Evolutionary conservation across 1,284 basidiomycete genomes (phyloP).

Genomic region (Pseudozyma flocculosa): DNA sequence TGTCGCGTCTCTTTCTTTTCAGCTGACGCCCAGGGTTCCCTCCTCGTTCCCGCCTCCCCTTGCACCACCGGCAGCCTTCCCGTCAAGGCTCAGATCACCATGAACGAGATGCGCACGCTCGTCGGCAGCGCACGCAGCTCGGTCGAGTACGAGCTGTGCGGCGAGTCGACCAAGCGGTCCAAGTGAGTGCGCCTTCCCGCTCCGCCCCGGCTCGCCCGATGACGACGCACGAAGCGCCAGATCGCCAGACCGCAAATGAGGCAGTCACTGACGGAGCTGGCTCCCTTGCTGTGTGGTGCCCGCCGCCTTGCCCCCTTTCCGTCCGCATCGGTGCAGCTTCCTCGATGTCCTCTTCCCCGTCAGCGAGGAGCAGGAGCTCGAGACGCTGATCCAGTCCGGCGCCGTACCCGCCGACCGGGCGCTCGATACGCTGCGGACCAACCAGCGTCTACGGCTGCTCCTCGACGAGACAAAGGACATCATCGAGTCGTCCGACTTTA

Average conservation of each 20-base stretch:
- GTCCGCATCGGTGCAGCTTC: constrained; percentile 6
- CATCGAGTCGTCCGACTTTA: constrained; percentile 71
- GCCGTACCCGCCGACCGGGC: constrained; percentile 25
- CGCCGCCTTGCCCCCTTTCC: not conserved
- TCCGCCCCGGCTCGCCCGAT: too few species aligned
- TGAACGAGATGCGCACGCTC: constrained; percentile 66
- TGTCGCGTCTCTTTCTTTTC: too few species aligned
- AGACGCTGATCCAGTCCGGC: constrained; percentile 51
- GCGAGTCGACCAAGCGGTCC: constrained; percentile 7
- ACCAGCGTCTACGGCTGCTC: constrained; percentile 67
- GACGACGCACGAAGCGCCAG: too few species aligned
- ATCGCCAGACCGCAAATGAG: too few species aligned
- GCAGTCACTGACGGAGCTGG: too few species aligned
- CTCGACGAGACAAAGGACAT: constrained; percentile 70
- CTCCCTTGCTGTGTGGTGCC: not conserved
- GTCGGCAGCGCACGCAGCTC: constrained; percentile 15
- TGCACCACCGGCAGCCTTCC: constrained; percentile 65
- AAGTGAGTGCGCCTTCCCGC: constrained; percentile 6
- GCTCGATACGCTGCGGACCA: constrained; percentile 33
- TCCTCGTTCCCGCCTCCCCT: not conserved
- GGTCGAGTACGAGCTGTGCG: constrained; percentile 14
- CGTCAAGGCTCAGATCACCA: constrained; percentile 71
- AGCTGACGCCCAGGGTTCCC: too few species aligned
- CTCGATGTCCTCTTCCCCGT: constrained; percentile 49
- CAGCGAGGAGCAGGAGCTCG: constrained; percentile 32